Evolutionary conservation across 140 eudicot genomes (phyloP).

Genomic region (Cichorium intybus): DNA sequence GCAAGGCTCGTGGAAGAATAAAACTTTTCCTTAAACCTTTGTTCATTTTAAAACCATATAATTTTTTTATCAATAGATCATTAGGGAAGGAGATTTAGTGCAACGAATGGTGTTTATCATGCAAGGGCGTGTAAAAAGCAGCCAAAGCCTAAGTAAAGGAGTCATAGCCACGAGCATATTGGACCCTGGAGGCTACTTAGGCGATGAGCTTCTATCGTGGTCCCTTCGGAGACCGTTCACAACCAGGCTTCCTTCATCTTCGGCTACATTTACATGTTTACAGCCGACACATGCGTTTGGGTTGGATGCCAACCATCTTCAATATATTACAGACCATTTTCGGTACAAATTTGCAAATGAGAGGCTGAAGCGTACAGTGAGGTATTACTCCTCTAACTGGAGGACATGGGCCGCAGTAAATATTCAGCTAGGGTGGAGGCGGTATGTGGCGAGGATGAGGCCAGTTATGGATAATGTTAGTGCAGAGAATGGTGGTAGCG

Average conservation of each 20-base stretch:
- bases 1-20: no score
- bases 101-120: slow-evolving; percentile 81
- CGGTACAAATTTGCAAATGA: slow-evolving; percentile 91
- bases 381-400: slow-evolving; percentile 88
- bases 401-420: slow-evolving; percentile 97
- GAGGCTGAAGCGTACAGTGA: slow-evolving; percentile 64
- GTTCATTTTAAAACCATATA: background rate
- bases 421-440: slow-evolving; percentile 85
- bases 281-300: slow-evolving; percentile 83
- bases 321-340: slow-evolving; percentile 81
- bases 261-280: slow-evolving; percentile 80
- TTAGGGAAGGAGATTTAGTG: slow-evolving; percentile 93
- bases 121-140: slow-evolving; percentile 67
- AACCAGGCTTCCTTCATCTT: slow-evolving; percentile 84
- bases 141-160: slow-evolving; percentile 87
- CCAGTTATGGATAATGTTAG: slow-evolving; percentile 30
- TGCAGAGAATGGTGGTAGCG: slow-evolving; percentile 38
- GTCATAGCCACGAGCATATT: slow-evolving; percentile 65
- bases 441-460: slow-evolving; percentile 59
- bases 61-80: slow-evolving; percentile 39
- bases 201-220: slow-evolving; percentile 94
- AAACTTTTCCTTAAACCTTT: no score
- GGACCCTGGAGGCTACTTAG: slow-evolving; percentile 85
- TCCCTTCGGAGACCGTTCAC: slow-evolving; percentile 81
- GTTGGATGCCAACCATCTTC: slow-evolving; percentile 68